These are phyloP conservation scores for Lentinula aciculospora DNA, from an alignment of 768 basidiomycete genomes.

Conservation along the genomic window DNA sequence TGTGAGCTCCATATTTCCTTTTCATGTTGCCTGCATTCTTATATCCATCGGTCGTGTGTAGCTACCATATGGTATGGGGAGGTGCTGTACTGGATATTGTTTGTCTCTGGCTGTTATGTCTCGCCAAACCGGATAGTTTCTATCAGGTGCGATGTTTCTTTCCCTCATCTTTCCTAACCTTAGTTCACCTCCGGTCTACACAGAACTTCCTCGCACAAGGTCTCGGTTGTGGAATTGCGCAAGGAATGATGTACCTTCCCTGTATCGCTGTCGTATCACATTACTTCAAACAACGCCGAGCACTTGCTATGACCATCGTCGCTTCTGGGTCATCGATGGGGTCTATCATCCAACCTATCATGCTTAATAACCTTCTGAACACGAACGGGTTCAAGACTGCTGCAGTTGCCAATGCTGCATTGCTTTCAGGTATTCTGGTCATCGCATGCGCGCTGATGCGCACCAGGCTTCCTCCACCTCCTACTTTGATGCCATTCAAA, in stretches of 20 bases:
- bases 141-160: conserved; percentile 27
- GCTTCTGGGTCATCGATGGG: conserved; percentile 42
- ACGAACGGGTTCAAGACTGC: conserved; percentile 35
- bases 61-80: conserved; percentile 4
- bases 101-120: conserved; percentile 44
- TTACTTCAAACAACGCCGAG: conserved; percentile 42
- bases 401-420: conserved; percentile 33
- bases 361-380: conserved; percentile 40
- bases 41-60: background rate
- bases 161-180: background rate
- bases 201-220: conserved; percentile 48
- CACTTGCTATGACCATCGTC: conserved; percentile 51
- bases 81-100: background rate
- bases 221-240: conserved; percentile 49
- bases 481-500: conserved; percentile 7
- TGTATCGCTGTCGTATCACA: conserved; percentile 47
- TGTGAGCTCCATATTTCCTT: conserved; percentile 21
- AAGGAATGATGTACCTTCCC: conserved; percentile 51
- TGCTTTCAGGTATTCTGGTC: conserved; percentile 31
- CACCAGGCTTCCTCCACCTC: conserved; percentile 29
- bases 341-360: conserved; percentile 45
- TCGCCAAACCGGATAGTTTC: conserved; percentile 39
- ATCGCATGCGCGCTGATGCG: conserved; percentile 35
- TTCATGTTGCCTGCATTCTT: background rate
- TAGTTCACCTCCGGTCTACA: background rate